Base-by-base conservation (phyloP, 768 basidiomycete species). In the Psilocybe cyanescens region DNA sequence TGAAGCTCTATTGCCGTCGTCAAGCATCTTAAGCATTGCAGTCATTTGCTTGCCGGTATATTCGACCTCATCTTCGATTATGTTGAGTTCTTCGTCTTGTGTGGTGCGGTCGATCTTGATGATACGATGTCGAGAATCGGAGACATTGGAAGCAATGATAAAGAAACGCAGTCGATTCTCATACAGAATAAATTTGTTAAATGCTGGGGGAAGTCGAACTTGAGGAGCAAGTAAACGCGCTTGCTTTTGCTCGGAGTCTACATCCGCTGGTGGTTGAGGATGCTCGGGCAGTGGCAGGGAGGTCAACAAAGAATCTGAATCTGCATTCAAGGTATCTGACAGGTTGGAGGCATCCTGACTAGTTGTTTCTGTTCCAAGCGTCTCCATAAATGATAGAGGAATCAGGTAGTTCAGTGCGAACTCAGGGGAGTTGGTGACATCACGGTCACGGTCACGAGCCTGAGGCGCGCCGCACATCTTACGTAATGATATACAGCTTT, bases 111-210 rank as follows among this genome's bases (percentile, higher is more conserved):
- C 95, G 56, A 99, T 89, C 79, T 95, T 97, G 70, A 98, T 85
- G 58, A 99, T 93, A 17, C 92, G 86, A 70, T 97, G 95, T 1
- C 91, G 85, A 0, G 93, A 91, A 61, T 94, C 93, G 16, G 91
- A 87, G 0, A 93, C 85, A 76, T 95, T 95, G 45, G 92, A 95
- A 2, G 92, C 95, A 62, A 98, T 87, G 56, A 99, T 86, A 77
- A 88, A 98, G 82, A 97, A 95, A 16, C 94, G 89, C 24, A 89
- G 82, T 58, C 88, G 86, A 68, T 94, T 98, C 78, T 99, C 97
- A 74, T 97, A 98, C 3, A 99, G 78, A 33, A 94, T 90, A 78
- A 94, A 95, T 71, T 94, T 94, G 78, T 95, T 95, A 73, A 82
- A 84, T 0, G 81, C 78, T 19, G 77, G 72, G 31, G 74, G 62